phyloP scores from a whole-genome alignment of 768 basidiomycete species.

The Asterophora parasitica region DNA sequence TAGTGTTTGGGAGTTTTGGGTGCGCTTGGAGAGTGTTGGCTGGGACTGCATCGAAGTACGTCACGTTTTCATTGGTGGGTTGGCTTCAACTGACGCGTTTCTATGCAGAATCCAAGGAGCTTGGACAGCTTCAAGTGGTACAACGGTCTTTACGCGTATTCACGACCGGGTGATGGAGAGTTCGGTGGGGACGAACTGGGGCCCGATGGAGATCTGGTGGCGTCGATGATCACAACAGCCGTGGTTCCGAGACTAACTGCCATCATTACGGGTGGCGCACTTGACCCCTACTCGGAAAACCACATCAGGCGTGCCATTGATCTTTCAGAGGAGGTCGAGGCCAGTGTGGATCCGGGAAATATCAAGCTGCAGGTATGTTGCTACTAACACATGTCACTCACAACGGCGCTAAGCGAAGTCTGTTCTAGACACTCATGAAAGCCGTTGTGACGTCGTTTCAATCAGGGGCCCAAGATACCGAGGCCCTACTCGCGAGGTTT shows the following conservation, averaged over 20 bases:
- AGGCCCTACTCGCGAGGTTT: constrained; percentile 48
- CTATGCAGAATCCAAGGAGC: constrained; percentile 42
- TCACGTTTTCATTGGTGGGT: constrained; percentile 5
- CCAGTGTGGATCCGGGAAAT: constrained; percentile 59
- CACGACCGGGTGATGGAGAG: constrained; percentile 42
- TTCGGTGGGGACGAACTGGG: constrained; percentile 59
- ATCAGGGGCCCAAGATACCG: constrained; percentile 46
- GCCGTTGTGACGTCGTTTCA: constrained; percentile 50
- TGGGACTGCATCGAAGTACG: constrained; percentile 85
- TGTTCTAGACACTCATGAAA: constrained; percentile 50
- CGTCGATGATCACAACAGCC: constrained; percentile 82
- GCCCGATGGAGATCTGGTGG: constrained; percentile 82
- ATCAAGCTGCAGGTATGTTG: constrained; percentile 58
- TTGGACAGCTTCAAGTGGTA: constrained; percentile 88
- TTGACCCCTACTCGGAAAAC: constrained; percentile 74
- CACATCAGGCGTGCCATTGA: constrained; percentile 64
- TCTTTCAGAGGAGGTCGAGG: constrained; percentile 76
- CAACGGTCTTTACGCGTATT: constrained; percentile 71
- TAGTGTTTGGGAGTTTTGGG: constrained; percentile 93
- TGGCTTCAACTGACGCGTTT: constrained; percentile 6
- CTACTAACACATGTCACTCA: constrained; percentile 1
- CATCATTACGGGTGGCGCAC: constrained; percentile 70
- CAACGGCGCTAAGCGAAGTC: no score
- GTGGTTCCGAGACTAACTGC: constrained; percentile 72
- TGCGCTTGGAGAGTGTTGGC: constrained; percentile 76